Evolutionary conservation across 2,329 filamentous ascomycete species (phyloP).

Genomic region (Colletotrichum eremochloae): DNA sequence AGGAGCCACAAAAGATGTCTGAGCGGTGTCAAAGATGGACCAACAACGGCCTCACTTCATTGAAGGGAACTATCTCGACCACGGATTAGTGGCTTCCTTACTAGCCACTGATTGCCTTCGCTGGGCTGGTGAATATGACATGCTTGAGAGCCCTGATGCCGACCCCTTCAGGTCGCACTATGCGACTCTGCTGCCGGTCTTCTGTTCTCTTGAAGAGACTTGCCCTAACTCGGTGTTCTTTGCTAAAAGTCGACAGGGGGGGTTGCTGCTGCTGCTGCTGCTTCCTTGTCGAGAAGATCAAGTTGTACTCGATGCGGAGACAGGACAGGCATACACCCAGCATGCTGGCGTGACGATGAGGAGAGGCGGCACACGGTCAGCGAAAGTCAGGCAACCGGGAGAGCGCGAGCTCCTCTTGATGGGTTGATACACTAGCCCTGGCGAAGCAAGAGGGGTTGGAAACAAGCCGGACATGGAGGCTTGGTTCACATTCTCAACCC

Average conservation of each 20-base stretch:
- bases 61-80: neutral
- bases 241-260: slow-evolving; percentile 5
- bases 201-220: slow-evolving; percentile 39
- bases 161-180: neutral
- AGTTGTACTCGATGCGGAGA: slow-evolving; percentile 35
- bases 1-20: slow-evolving; percentile 15
- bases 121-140: slow-evolving; percentile 6
- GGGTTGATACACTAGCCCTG: slow-evolving; percentile 8
- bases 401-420: neutral
- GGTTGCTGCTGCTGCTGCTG: neutral
- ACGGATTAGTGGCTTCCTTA: neutral
- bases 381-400: slow-evolving; percentile 24
- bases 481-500: slow-evolving; percentile 3
- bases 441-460: slow-evolving; percentile 16
- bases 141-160: slow-evolving; percentile 1
- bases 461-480: slow-evolving; percentile 29
- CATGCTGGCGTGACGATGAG: slow-evolving; percentile 35
- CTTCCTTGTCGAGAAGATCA: slow-evolving; percentile 4
- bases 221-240: slow-evolving; percentile 26
- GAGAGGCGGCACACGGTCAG: slow-evolving; percentile 35
- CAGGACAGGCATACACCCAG: slow-evolving; percentile 27
- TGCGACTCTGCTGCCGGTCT: slow-evolving; percentile 48
- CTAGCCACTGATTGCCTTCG: neutral
- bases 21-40: slow-evolving; percentile 20
- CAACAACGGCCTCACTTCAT: neutral